Evolutionary conservation across 164 flowering plant species (phyloP).

Genomic region (Vitis rotundifolia): DNA sequence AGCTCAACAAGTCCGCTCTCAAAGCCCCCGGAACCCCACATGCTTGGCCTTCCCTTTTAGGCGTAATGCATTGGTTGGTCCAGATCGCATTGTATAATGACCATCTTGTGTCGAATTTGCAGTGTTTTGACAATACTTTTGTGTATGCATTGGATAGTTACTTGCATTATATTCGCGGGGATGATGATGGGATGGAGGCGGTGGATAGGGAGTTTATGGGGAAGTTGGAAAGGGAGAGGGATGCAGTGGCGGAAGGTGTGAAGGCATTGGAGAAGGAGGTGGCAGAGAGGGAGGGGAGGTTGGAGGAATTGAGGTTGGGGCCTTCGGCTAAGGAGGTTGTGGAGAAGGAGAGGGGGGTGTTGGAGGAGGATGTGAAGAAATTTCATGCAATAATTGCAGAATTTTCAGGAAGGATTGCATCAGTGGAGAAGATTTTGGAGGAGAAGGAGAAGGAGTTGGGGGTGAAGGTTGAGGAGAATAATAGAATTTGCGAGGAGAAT

Average conservation of each 20-base stretch:
- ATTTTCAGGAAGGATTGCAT: slow-evolving; percentile 25
- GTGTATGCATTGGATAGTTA: slow-evolving; percentile 48
- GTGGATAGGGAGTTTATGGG: slow-evolving; percentile 42
- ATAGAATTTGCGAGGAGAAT: slow-evolving; percentile 69
- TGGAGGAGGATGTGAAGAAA: slow-evolving; percentile 73
- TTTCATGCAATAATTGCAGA: slow-evolving; percentile 53
- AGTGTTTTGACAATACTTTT: too few relatives aligned
- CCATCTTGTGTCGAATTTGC: slow-evolving; percentile 9
- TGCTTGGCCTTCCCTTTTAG: slow-evolving; percentile 71
- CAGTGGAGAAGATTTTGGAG: slow-evolving; percentile 52
- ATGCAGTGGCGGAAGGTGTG: slow-evolving; percentile 23
- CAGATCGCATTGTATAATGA: slow-evolving; percentile 56
- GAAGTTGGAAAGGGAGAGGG: slow-evolving; percentile 48
- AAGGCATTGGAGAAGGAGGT: slow-evolving; percentile 31
- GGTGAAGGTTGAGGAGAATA: slow-evolving; percentile 48
- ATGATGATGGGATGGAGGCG: slow-evolving; percentile 56
- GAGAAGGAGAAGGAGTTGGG: slow-evolving; percentile 68
- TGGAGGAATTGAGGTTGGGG: slow-evolving; percentile 39
- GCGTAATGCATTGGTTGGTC: slow-evolving; percentile 82
- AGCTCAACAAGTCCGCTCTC: slow-evolving; percentile 67
- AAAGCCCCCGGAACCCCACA: slow-evolving; percentile 79
- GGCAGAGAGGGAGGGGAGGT: slow-evolving; percentile 36
- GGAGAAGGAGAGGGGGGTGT: slow-evolving; percentile 57
- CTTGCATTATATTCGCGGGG: slow-evolving; percentile 51
- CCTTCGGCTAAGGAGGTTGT: slow-evolving; percentile 54